Evolutionary conservation across 164 flowering plant genomes (phyloP), one percentile per base, ranked within the genome.

Genomic region (Macadamia tetraphylla): DNA sequence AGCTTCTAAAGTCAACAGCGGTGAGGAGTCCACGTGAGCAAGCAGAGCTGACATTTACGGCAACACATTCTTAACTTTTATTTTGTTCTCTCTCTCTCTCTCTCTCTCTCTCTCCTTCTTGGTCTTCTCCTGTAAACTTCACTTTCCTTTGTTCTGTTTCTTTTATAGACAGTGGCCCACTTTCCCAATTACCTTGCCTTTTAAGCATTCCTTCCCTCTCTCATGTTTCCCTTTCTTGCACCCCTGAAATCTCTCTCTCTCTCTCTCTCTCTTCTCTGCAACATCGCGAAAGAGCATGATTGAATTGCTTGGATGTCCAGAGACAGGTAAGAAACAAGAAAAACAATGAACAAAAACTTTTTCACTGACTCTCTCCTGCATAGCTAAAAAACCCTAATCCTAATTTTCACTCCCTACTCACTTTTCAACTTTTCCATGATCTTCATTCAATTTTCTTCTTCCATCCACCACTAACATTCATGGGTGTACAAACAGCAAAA

Each of bases 261-360:
- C 68, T 35, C 65, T 56, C 55, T 71, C 79, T 63, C 51, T 35
- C 4, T 9, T 46, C 78, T 73, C 64, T 23, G 60, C 70, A 70
- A n/a, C 58, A 59, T 66, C 69, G 53, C 67, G 66, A 55, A 73
- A 74, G 82, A 77, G 85, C 81, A 86, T 83, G 88, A 87, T 76
- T 86, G 87, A 81, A 88, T 87, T 83, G 88, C 88, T 76, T 86
- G 87, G 81, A 88, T 87, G 94, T 87, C 89, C 76, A 83, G 87
- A 82, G 92, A 84, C 83, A 87, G 94, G 94, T 86, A 84, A 13
- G 0, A 13, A 57, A 30, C 13, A 48, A 32, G 1, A 64, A 17
- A 8, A 64, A 29, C 29, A 64, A 31, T 53, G 57, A 48, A 58
- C 35, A 43, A 9, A 29, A 43, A 5, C 32, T 29, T 55, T 57